Base-by-base conservation (phyloP, 1,284 basidiomycete species). In the Tetrapyrgos nigripes region DNA sequence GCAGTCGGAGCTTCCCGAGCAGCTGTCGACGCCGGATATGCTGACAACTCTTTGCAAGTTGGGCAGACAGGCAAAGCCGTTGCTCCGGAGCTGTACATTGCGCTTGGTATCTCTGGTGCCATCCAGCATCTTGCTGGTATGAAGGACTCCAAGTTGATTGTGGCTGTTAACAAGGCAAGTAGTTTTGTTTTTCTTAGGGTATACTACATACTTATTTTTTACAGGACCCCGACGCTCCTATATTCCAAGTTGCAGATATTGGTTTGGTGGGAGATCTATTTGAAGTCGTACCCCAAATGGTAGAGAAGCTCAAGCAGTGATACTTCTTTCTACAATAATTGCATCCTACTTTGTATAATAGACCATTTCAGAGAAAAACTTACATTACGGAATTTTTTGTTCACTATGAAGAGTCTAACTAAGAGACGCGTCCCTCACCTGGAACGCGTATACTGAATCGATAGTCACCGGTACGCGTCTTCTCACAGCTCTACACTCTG, bases 51-150 rank as follows among this genome's bases (percentile, higher is more conserved):
- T 6, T 76, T 98, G 58, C 97, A 99, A 80, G 97, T 99, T 28
- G 97, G 97, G 35, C 97, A 99, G 81, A 99, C 97, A 0, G 97
- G 97, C 60, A 99, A 99, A 79, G 89, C 95, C 40, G 94, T 96
- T 46, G 94, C 94, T 4, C 97, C 96, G 0, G 93, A 98, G 75
- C 80, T 99, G 58, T 99, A 99, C 77, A 85, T 99, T 71, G 97
- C 97, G 14, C 76, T 99, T 50, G 97, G 97, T 62, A 99, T 99
- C 69, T 97, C 94, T 28, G 97, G 97, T 46, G 97, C 96, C 23
- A 99, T 99, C 69, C 97, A 99, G 78, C 97, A 99, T 81, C 81
- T 99, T 62, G 97, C 97, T 27, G 97, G 97, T 29, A 99, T 99
- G 97, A 99, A 99, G 76, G 97, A 99, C 75, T 96, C 93, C 19